Percentiles rank a stretch among this genome's conserved stretches.
phyloP scores from a whole-genome alignment of 257 asterid species.

The Solanum tarijense region DNA sequence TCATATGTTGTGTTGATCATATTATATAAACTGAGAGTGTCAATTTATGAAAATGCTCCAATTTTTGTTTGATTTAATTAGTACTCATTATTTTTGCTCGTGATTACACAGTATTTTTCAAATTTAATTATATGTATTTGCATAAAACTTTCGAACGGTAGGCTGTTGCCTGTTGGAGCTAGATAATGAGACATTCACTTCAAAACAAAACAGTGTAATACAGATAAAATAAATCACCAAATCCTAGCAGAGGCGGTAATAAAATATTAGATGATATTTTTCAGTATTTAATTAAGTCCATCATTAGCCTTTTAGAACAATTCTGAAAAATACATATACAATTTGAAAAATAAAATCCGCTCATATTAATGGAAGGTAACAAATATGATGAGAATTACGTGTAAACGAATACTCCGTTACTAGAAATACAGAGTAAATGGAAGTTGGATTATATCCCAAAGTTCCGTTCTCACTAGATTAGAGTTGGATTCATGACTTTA shows the following conservation, averaged over 20 bases:
- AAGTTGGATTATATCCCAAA: neutral
- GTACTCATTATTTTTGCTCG: neutral
- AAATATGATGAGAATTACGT: neutral
- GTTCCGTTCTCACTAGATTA: neutral
- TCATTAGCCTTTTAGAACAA: neutral
- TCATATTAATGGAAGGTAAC: neutral
- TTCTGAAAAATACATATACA: too few species aligned
- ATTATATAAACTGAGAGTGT: neutral
- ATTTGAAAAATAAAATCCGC: neutral
- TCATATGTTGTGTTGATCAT: neutral
- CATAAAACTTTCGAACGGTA: neutral
- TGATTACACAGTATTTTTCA: neutral
- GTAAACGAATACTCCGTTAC: neutral
- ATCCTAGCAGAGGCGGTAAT: neutral
- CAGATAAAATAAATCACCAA: neutral
- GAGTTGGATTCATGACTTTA: neutral
- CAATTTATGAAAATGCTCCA: neutral
- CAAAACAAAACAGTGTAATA: neutral
- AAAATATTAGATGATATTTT: neutral
- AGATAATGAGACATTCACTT: neutral
- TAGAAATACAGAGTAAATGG: neutral
- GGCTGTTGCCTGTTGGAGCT: neutral
- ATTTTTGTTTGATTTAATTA: neutral
- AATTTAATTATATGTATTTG: neutral
- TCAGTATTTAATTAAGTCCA: neutral